These are phyloP conservation scores for Ceratocystis colombiana DNA, from an alignment of 2,329 filamentous ascomycete species.

Conservation along the genomic window DNA sequence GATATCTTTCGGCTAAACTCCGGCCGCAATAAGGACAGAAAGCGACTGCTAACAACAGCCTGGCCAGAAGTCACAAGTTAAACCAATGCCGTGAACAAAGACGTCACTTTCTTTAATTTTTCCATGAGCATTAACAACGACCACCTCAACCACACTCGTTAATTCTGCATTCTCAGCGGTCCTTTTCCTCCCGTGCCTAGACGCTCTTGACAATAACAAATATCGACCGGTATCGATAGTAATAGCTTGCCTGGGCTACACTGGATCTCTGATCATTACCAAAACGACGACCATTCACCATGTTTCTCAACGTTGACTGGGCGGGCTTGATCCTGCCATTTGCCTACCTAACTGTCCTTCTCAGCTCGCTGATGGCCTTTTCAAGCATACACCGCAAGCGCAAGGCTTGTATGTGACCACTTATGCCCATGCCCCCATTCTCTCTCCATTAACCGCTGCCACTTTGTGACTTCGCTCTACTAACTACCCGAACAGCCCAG, in stretches of 20 bases:
- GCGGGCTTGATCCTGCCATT: slow-evolving; percentile 75
- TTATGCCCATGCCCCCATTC: background rate
- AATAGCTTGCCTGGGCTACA: background rate
- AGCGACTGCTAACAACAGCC: slow-evolving; percentile 17
- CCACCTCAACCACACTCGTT: slow-evolving; percentile 15
- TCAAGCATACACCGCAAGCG: slow-evolving; percentile 86
- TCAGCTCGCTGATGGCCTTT: slow-evolving; percentile 83
- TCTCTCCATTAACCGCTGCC: background rate
- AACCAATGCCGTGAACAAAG: background rate
- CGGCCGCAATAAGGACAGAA: slow-evolving; percentile 12
- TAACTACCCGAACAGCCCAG: slow-evolving; percentile 44
- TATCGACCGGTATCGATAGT: background rate
- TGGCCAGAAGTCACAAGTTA: slow-evolving; percentile 18
- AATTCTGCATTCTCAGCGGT: slow-evolving; percentile 8
- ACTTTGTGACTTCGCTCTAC: slow-evolving; percentile 24
- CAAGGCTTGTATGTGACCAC: slow-evolving; percentile 57
- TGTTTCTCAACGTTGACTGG: slow-evolving; percentile 60
- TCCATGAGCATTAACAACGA: background rate
- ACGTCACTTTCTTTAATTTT: slow-evolving; percentile 21
- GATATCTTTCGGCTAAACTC: slow-evolving; percentile 11
- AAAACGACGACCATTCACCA: slow-evolving; percentile 27
- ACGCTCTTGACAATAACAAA: background rate
- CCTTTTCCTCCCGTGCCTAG: background rate
- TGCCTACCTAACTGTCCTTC: slow-evolving; percentile 77
- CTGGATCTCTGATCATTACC: slow-evolving; percentile 24